Conservation (phyloP, 768 basidiomycete genomes). For the Porphyrellus cyaneotinctus region DNA sequence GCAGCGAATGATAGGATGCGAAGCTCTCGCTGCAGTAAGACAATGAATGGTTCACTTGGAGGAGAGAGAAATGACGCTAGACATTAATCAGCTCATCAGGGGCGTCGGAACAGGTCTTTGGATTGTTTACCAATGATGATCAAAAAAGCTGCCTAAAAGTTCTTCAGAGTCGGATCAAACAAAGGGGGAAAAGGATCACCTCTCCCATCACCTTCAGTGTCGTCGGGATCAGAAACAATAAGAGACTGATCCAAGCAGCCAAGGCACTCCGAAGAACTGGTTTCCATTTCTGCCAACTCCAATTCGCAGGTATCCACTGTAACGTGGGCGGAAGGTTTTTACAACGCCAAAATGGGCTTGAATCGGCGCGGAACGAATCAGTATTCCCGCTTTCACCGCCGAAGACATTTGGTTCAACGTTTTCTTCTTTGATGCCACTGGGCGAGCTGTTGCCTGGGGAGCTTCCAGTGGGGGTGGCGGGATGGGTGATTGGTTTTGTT, state of each 20-base stretch:
- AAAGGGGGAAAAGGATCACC: slow-evolving; percentile 32
- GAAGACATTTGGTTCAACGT: background rate
- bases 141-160: slow-evolving; percentile 54
- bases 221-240: slow-evolving; percentile 57
- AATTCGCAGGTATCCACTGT: slow-evolving; percentile 57
- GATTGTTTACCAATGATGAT: slow-evolving; percentile 51
- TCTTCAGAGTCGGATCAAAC: background rate
- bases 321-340: slow-evolving; percentile 32
- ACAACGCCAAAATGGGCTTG: background rate
- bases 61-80: slow-evolving; percentile 63
- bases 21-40: slow-evolving; percentile 61
- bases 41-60: slow-evolving; percentile 63
- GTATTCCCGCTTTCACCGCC: background rate
- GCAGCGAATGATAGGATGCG: slow-evolving; percentile 48
- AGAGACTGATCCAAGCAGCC: slow-evolving; percentile 55
- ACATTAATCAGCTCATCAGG: slow-evolving; percentile 1
- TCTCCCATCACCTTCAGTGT: slow-evolving; percentile 53
- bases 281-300: slow-evolving; percentile 57
- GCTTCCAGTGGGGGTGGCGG: background rate
- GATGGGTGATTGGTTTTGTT: background rate
- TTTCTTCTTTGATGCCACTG: background rate
- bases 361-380: background rate
- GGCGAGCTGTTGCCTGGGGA: background rate
- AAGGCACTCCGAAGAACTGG: slow-evolving; percentile 60
- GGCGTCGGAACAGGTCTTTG: background rate